A percentile compares a stretch with the other conserved stretches of the same genome.
Conservation (phyloP, 345 rosid genomes). For the Salix brachista region DNA sequence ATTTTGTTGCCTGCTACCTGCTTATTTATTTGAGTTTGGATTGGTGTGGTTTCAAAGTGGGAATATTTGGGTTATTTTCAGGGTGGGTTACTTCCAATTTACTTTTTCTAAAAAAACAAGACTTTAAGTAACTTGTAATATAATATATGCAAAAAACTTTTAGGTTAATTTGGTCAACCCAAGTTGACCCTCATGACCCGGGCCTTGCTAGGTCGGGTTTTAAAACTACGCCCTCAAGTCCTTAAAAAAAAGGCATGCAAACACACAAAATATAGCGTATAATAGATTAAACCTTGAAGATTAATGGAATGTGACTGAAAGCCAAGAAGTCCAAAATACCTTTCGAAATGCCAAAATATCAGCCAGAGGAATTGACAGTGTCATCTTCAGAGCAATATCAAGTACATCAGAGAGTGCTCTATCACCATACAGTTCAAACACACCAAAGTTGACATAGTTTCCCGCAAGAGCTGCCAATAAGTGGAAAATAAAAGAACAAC, state of each 20-base stretch:
- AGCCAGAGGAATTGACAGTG: conserved; percentile 83
- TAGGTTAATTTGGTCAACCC: no score
- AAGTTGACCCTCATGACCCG: no score
- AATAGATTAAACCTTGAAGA: not conserved
- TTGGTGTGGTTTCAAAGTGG: no score
- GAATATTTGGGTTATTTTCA: no score
- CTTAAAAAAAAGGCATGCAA: not conserved
- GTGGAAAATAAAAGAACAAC: conserved; percentile 8
- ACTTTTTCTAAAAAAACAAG: no score
- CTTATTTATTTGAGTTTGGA: no score
- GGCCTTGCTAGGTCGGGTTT: no score
- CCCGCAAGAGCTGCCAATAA: conserved; percentile 81
- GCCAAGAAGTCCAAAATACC: conserved; percentile 40
- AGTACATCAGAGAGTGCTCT: conserved; percentile 94
- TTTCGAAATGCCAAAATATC: conserved; percentile 88
- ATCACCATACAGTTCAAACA: conserved; percentile 96
- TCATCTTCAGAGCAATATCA: conserved; percentile 85
- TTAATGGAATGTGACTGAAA: not conserved
- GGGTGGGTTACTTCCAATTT: no score
- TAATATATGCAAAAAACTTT: no score
- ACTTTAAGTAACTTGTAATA: no score
- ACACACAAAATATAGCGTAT: not conserved
- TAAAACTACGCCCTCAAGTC: not conserved
- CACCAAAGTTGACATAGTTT: conserved; percentile 93
- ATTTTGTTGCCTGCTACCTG: no score